These are phyloP conservation scores for Emergomyces africanus DNA, from an alignment of 2,329 filamentous ascomycete species.

Conservation along the genomic window DNA sequence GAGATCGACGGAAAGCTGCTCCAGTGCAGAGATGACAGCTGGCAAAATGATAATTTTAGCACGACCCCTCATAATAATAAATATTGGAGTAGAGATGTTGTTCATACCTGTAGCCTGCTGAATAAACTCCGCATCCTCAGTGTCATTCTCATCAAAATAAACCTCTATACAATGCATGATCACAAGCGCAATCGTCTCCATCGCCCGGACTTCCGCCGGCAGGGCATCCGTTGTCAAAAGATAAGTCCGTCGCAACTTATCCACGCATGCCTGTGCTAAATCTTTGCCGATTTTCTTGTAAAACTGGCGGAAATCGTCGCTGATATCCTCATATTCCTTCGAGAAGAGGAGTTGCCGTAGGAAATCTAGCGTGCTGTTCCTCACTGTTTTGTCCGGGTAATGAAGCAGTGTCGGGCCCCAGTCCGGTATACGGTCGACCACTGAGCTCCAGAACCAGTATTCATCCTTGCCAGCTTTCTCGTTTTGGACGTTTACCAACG, in stretches of 20 bases:
- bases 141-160: conserved; percentile 24
- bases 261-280: conserved; percentile 20
- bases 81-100: neutral
- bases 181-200: conserved; percentile 26
- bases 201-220: conserved; percentile 21
- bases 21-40: conserved; percentile 22
- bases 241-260: conserved; percentile 23
- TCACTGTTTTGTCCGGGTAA: conserved; percentile 36
- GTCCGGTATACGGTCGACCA: conserved; percentile 31
- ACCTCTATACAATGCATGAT: conserved; percentile 26
- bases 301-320: conserved; percentile 17
- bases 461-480: conserved; percentile 21
- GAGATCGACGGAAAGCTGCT: conserved; percentile 24
- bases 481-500: conserved; percentile 34
- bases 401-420: conserved; percentile 43
- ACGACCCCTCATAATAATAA: neutral
- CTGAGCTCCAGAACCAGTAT: conserved; percentile 21
- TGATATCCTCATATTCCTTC: conserved; percentile 19
- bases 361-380: conserved; percentile 33
- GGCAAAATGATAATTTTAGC: conserved; percentile 5
- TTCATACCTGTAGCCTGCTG: conserved; percentile 24
- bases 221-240: conserved; percentile 12
- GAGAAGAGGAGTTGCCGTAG: conserved; percentile 32
- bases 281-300: conserved; percentile 20
- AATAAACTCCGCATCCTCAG: conserved; percentile 24